These are phyloP conservation scores for Penicillium arizonense DNA, from an alignment of 495 filamentous ascomycete genomes.

Conservation along the genomic window DNA sequence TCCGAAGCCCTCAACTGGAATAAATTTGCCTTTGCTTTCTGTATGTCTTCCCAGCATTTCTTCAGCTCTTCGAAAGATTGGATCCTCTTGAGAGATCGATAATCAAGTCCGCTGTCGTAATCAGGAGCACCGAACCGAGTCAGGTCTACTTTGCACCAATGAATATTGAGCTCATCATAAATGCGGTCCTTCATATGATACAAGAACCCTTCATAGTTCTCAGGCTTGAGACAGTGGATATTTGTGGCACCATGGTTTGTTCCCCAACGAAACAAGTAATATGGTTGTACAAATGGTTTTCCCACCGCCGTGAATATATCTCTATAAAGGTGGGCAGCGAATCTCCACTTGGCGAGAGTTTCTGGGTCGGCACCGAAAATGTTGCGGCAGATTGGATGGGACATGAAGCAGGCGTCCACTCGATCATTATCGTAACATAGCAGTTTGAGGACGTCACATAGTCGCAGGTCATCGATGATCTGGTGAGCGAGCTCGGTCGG, in stretches of 20 bases:
- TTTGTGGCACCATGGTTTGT: not conserved
- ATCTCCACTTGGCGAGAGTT: not conserved
- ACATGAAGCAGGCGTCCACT: conserved; percentile 1
- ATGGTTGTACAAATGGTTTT: not conserved
- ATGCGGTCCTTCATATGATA: not conserved
- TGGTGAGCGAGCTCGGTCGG: conserved; percentile 15
- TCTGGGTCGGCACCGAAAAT: conserved; percentile 5
- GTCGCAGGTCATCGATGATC: conserved; percentile 19
- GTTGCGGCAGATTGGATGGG: conserved; percentile 5
- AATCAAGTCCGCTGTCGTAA: not conserved
- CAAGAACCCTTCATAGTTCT: not conserved
- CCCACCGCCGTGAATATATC: not conserved
- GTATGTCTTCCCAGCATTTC: conserved; percentile 2
- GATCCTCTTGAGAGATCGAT: not conserved
- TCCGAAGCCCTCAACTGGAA: conserved; percentile 3
- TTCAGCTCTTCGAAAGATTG: conserved; percentile 9
- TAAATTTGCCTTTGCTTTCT: conserved; percentile 6
- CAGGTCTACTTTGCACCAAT: not conserved
- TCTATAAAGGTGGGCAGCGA: not conserved
- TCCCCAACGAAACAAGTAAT: no score
- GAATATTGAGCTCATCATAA: not conserved
- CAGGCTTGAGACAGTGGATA: not conserved
- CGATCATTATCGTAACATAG: conserved; percentile 1
- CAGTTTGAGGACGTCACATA: conserved; percentile 21
- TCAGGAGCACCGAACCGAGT: not conserved